Evolutionary conservation across 108 stramenopile species (phyloP).

Genomic region (Cyclotella choctawhatcheeana): DNA sequence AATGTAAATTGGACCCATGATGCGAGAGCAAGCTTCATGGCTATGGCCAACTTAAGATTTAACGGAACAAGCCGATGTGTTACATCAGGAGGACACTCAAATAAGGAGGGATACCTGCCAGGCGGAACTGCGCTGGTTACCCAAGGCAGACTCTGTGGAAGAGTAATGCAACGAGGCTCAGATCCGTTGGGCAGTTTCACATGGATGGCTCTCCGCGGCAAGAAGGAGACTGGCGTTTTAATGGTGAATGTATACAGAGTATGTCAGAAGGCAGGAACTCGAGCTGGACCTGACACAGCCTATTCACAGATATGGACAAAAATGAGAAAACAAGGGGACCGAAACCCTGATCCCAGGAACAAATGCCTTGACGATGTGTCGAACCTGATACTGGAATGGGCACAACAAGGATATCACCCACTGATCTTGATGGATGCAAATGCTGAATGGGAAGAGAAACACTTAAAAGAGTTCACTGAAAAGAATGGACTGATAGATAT

Average conservation of each 20-base stretch:
- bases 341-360: slow-evolving; percentile 2
- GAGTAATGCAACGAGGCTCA: background rate
- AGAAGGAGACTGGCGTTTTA: background rate
- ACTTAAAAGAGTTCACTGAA: background rate
- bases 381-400: background rate
- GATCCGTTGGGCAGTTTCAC: slow-evolving; percentile 4
- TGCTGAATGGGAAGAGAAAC: background rate
- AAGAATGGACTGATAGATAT: background rate
- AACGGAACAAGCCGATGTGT: background rate
- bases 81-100: background rate
- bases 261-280: background rate
- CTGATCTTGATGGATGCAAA: slow-evolving; percentile 1
- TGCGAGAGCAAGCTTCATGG: background rate
- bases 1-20: background rate
- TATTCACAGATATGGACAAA: background rate
- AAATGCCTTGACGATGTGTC: background rate
- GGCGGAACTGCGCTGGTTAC: slow-evolving; percentile 7
- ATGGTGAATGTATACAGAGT: slow-evolving; percentile 7
- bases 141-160: background rate
- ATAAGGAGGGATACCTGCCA: background rate
- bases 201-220: slow-evolving; percentile 1
- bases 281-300: background rate
- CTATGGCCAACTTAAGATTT: background rate
- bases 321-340: background rate
- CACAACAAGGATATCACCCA: background rate